Evolutionary conservation across 1,284 basidiomycete genomes (phyloP).

Genomic region (Mycosarcoma mackinlayi): DNA sequence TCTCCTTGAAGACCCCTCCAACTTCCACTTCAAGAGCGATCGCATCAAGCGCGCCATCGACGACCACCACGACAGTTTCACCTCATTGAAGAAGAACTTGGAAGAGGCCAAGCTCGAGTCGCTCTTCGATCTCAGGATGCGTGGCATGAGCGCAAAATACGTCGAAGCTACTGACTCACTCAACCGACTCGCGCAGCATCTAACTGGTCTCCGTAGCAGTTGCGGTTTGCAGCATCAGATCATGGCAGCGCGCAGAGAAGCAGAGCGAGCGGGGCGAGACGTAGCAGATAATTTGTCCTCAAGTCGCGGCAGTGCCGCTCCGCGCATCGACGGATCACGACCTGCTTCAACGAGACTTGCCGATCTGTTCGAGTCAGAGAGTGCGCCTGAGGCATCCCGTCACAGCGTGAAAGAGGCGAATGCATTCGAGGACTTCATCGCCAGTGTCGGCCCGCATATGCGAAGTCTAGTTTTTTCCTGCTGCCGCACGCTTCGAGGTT

Average conservation of each 20-base stretch:
- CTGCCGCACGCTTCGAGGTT: conserved; percentile 47
- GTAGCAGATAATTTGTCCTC: not conserved
- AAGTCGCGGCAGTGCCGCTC: not conserved
- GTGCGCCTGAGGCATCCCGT: conserved; percentile 4
- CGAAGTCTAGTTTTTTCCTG: conserved; percentile 59
- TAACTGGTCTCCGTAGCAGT: conserved; percentile 58
- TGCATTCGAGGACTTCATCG: conserved; percentile 56
- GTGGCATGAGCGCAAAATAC: conserved; percentile 50
- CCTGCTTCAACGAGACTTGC: conserved; percentile 22
- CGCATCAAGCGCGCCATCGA: conserved; percentile 61
- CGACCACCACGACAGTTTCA: conserved; percentile 63
- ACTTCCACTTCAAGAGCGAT: conserved; percentile 58
- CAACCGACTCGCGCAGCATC: conserved; percentile 62
- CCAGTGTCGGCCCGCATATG: conserved; percentile 63
- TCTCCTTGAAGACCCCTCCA: conserved; percentile 58
- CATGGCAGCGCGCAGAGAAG: conserved; percentile 45
- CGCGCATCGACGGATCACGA: not conserved
- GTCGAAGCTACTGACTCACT: conserved; percentile 56
- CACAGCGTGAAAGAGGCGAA: conserved; percentile 6
- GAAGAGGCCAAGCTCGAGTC: conserved; percentile 61
- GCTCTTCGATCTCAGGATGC: conserved; percentile 56
- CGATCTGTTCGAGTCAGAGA: conserved; percentile 22
- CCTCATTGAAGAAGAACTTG: conserved; percentile 60
- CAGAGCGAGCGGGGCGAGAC: conserved; percentile 20
- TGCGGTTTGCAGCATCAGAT: conserved; percentile 62